A percentile compares a stretch with the other conserved stretches of the same genome.
These are phyloP conservation scores for Kuraishia molischiana DNA, from an alignment of 805 yeast species.

Conservation along the genomic window DNA sequence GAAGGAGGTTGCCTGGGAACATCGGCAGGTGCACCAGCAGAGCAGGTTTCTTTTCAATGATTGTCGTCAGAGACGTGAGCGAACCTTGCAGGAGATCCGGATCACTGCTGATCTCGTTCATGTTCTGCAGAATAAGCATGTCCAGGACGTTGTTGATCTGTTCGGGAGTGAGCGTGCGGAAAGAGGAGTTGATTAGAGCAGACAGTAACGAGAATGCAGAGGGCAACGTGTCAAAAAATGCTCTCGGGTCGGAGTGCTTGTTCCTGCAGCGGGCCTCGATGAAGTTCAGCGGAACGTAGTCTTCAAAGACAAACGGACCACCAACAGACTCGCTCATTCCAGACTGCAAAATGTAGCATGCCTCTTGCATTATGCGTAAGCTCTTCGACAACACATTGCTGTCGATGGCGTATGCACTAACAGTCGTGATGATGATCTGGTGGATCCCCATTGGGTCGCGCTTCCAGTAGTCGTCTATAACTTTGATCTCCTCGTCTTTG, in stretches of 20 bases:
- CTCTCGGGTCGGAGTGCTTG: conserved; percentile 18
- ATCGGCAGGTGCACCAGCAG: conserved; percentile 26
- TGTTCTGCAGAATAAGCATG: conserved; percentile 25
- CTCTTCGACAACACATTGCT: conserved; percentile 27
- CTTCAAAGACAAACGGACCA: conserved; percentile 57
- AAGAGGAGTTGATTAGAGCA: conserved; percentile 29
- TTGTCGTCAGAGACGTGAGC: conserved; percentile 38
- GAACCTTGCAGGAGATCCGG: conserved; percentile 50
- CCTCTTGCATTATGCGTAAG: conserved; percentile 47
- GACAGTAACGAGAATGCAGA: conserved; percentile 35
- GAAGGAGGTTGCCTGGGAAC: conserved; percentile 14
- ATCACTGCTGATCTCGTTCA: conserved; percentile 32
- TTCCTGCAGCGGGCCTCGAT: conserved; percentile 10
- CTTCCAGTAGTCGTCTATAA: conserved; percentile 33
- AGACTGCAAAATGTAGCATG: conserved; percentile 49
- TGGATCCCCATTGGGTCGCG: conserved; percentile 38
- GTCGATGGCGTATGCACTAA: conserved; percentile 32
- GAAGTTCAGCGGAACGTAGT: conserved; percentile 29
- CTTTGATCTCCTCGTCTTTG: conserved; percentile 19
- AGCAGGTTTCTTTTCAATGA: conserved; percentile 39
- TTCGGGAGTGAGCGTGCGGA: conserved; percentile 18
- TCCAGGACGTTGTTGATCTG: conserved; percentile 26
- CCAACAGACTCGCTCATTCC: conserved; percentile 55
- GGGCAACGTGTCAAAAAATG: conserved; percentile 26
- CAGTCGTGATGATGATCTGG: conserved; percentile 25